phyloP scores from a whole-genome alignment of 768 basidiomycete species.

The Lentinula aciculospora region DNA sequence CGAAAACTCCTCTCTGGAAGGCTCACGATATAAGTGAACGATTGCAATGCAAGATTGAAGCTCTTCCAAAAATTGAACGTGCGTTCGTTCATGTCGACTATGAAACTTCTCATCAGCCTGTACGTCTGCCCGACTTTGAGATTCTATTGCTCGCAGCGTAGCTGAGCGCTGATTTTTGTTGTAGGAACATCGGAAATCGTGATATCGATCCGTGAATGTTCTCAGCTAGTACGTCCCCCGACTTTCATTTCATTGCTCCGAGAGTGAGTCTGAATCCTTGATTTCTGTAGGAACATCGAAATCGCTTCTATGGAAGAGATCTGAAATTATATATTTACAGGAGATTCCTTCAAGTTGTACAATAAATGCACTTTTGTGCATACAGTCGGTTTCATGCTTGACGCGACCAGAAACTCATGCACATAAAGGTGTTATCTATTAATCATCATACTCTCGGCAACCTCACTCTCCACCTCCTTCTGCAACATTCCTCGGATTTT shows the following conservation, averaged over 20 bases:
- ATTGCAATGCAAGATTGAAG: conserved; percentile 85
- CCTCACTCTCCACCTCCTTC: neutral
- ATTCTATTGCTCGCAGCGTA: neutral
- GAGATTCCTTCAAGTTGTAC: neutral
- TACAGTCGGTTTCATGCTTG: neutral
- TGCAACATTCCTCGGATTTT: neutral
- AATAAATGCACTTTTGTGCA: neutral
- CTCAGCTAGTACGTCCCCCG: neutral
- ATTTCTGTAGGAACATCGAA: neutral
- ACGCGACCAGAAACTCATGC: neutral
- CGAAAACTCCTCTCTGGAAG: conserved; percentile 82
- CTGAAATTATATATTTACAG: neutral
- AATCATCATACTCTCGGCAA: neutral
- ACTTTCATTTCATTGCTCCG: neutral
- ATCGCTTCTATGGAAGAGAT: neutral
- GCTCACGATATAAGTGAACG: conserved; percentile 84
- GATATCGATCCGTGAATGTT: neutral
- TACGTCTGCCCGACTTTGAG: neutral
- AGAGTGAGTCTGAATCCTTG: neutral
- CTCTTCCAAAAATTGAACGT: conserved; percentile 82
- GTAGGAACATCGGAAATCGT: conserved; percentile 1
- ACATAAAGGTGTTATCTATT: neutral
- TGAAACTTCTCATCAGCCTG: conserved; percentile 42
- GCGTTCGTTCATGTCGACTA: conserved; percentile 96
- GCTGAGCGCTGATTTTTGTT: neutral